Conservation (phyloP, 805 yeast species). For the Tetrapisispora taiwanensis region DNA sequence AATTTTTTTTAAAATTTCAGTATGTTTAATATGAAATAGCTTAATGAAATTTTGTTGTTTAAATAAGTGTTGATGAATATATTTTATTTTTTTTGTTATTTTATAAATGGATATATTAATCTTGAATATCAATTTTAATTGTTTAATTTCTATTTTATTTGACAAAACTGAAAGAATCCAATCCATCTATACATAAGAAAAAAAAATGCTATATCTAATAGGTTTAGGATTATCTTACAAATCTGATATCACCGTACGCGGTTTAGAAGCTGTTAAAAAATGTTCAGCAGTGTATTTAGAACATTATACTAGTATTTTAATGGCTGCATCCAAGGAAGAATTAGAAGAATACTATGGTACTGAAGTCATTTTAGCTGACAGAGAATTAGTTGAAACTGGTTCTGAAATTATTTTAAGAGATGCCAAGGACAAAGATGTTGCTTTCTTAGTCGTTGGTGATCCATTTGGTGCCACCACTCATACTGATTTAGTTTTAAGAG, state of each 20-base stretch:
- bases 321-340: conserved; percentile 75
- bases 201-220: conserved; percentile 70
- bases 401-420: conserved; percentile 71
- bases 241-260: conserved; percentile 88
- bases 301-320: conserved; percentile 88
- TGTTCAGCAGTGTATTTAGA: conserved; percentile 90
- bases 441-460: conserved; percentile 93
- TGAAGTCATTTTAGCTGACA: conserved; percentile 77
- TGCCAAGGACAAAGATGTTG: conserved; percentile 76
- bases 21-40: too few relatives aligned
- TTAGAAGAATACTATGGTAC: conserved; percentile 80
- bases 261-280: conserved; percentile 69
- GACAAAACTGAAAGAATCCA: too few relatives aligned
- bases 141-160: too few relatives aligned
- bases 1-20: too few relatives aligned
- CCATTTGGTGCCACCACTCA: conserved; percentile 98
- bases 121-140: too few relatives aligned
- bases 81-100: too few relatives aligned
- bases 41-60: too few relatives aligned
- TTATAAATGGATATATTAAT: too few relatives aligned
- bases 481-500: conserved; percentile 85
- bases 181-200: background rate
- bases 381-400: conserved; percentile 88
- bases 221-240: conserved; percentile 89
- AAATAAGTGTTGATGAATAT: too few relatives aligned